Conservation (phyloP, 495 filamentous ascomycete genomes). For the Tuber indicum region DNA sequence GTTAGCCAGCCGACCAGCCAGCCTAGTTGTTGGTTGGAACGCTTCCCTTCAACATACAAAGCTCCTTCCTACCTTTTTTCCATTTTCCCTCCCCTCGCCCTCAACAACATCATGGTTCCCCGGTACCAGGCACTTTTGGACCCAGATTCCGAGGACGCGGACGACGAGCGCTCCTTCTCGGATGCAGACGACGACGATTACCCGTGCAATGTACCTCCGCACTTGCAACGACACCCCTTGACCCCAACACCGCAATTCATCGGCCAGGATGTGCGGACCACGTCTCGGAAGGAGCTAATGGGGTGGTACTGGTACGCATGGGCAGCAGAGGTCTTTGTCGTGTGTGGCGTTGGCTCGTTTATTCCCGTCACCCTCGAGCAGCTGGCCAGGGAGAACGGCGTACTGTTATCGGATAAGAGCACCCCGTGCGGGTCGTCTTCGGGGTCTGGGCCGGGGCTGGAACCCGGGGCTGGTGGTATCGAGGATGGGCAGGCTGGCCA, state of each 20-base stretch:
- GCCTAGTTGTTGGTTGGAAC: conserved; percentile 2
- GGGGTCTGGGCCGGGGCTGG: conserved; percentile 13
- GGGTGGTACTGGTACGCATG: conserved; percentile 97
- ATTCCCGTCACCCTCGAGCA: conserved; percentile 95
- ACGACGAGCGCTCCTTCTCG: conserved; percentile 56
- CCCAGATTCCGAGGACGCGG: conserved; percentile 48
- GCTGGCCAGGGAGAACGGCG: conserved; percentile 80
- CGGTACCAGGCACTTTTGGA: conserved; percentile 33
- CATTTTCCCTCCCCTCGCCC: background rate
- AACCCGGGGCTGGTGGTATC: conserved; percentile 37
- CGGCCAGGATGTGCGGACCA: conserved; percentile 81
- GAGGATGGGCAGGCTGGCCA: conserved; percentile 50
- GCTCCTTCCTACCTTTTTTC: background rate
- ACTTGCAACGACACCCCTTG: conserved; percentile 16
- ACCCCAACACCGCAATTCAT: conserved; percentile 51
- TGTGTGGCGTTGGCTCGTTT: conserved; percentile 90
- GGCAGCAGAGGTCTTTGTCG: conserved; percentile 95
- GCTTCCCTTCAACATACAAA: background rate
- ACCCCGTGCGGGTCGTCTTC: conserved; percentile 57
- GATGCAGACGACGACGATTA: conserved; percentile 42
- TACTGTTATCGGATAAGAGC: conserved; percentile 66
- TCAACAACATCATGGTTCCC: conserved; percentile 11
- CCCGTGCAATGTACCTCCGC: conserved; percentile 13
- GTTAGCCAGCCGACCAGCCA: background rate
- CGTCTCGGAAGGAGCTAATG: conserved; percentile 75